Evolutionary conservation across 2,329 filamentous ascomycete species (phyloP).

Genomic region (Calonectria crousiana): DNA sequence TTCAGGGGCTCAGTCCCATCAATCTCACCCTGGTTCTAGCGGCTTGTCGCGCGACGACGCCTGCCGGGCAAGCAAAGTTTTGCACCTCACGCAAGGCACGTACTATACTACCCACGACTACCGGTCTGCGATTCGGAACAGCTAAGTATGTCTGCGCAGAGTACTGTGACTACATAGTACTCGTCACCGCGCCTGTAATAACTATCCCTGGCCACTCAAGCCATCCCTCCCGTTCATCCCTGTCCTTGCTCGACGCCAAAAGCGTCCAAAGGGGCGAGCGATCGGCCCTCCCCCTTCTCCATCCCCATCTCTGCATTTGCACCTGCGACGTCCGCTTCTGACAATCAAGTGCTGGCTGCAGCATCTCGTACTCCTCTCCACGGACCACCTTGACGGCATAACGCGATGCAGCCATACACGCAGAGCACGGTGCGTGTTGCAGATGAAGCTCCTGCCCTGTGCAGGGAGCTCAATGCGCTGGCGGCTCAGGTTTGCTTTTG

Average conservation of each 20-base stretch:
- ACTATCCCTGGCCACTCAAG: conserved; percentile 1
- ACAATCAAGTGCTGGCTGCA: neutral
- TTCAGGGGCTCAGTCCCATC: conserved; percentile 1
- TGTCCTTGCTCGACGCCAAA: conserved; percentile 18
- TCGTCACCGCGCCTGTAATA: neutral
- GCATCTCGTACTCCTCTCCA: conserved; percentile 4
- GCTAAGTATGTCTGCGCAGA: neutral
- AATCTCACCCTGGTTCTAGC: neutral
- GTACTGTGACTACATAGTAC: neutral
- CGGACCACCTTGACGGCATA: neutral
- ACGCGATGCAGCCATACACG: neutral
- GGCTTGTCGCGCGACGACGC: conserved; percentile 3
- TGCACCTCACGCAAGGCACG: neutral
- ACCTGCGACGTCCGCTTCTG: conserved; percentile 2
- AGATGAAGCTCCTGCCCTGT: neutral
- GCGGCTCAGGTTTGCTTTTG: neutral
- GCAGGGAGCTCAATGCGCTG: neutral
- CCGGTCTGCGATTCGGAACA: conserved; percentile 1
- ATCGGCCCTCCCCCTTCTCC: conserved; percentile 12
- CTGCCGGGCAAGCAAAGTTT: conserved; percentile 7
- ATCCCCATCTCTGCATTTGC: neutral
- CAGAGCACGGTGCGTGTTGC: neutral
- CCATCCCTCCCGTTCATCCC: conserved; percentile 17
- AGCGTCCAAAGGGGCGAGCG: conserved; percentile 12
- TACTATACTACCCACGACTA: neutral